Conservation (phyloP, 2,329 filamentous ascomycete species). For the Colletotrichum sidae region DNA sequence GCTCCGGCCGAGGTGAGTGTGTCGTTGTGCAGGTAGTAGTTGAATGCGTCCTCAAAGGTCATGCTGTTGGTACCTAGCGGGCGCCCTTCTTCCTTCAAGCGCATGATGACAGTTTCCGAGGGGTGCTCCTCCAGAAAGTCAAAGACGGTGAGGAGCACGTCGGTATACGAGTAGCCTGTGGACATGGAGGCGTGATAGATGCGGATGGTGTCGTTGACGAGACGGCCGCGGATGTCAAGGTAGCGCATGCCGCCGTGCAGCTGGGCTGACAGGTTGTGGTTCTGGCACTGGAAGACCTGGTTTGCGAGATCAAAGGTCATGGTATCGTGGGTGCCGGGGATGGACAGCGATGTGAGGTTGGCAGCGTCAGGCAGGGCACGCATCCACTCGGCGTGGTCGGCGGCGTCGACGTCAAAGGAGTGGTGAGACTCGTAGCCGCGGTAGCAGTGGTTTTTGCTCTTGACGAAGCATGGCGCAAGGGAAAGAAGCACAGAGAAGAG, state of each 20-base stretch:
- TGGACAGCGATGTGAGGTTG: slow-evolving; percentile 56
- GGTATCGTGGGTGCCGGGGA: slow-evolving; percentile 66
- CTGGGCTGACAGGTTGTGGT: slow-evolving; percentile 56
- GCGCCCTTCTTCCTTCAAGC: slow-evolving; percentile 60
- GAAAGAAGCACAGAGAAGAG: slow-evolving; percentile 42
- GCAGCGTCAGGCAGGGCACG: slow-evolving; percentile 52
- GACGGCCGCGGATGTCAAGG: slow-evolving; percentile 60
- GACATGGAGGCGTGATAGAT: slow-evolving; percentile 60
- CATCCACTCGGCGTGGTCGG: slow-evolving; percentile 56
- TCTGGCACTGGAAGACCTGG: slow-evolving; percentile 59
- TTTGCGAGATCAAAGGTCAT: slow-evolving; percentile 57
- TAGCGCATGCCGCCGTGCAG: slow-evolving; percentile 60
- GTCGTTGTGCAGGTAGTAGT: slow-evolving; percentile 51
- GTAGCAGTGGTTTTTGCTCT: slow-evolving; percentile 43
- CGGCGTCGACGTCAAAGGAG: slow-evolving; percentile 55
- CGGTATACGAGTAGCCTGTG: slow-evolving; percentile 57
- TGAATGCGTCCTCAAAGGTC: slow-evolving; percentile 60
- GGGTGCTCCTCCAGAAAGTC: slow-evolving; percentile 59
- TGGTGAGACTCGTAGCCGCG: slow-evolving; percentile 49
- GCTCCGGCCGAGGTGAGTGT: slow-evolving; percentile 50
- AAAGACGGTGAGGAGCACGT: slow-evolving; percentile 57
- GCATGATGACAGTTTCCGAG: slow-evolving; percentile 60
- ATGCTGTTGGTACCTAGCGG: slow-evolving; percentile 51
- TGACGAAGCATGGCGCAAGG: slow-evolving; percentile 41
- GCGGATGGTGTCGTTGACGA: slow-evolving; percentile 55